Evolutionary conservation across 1,284 basidiomycete genomes (phyloP).

Genomic region (Malassezia slooffiae): DNA sequence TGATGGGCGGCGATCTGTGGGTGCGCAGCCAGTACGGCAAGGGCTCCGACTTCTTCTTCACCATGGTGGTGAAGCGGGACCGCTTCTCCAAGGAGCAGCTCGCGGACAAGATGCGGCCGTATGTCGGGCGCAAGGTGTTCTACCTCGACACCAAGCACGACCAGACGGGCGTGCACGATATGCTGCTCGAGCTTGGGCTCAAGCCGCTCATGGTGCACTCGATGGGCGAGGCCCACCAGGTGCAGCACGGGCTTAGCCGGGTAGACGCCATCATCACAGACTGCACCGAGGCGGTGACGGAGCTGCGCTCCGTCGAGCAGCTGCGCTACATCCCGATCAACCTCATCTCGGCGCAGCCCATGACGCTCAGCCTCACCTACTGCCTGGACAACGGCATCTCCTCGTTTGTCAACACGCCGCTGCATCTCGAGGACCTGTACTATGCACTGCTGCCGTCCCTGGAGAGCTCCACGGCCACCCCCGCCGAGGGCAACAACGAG

Average conservation of each 20-base stretch:
- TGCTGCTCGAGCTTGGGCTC: conserved; percentile 72
- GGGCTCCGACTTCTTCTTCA: conserved; percentile 95
- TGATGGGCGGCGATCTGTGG: conserved; percentile 99
- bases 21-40: conserved; percentile 79
- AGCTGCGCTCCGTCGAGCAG: conserved; percentile 81
- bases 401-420: conserved; percentile 81
- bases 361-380: conserved; percentile 48
- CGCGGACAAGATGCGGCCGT: conserved; percentile 41
- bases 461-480: conserved; percentile 78
- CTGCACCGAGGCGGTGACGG: conserved; percentile 71
- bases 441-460: conserved; percentile 86
- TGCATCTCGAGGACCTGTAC: conserved; percentile 74
- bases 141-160: conserved; percentile 80
- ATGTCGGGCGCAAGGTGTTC: conserved; percentile 53
- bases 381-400: conserved; percentile 81
- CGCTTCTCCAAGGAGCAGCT: conserved; percentile 32
- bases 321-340: conserved; percentile 93
- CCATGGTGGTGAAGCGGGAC: conserved; percentile 53
- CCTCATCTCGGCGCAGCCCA: conserved; percentile 57
- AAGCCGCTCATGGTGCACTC: conserved; percentile 67
- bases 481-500: conserved; percentile 64
- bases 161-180: conserved; percentile 62
- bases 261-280: conserved; percentile 95
- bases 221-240: conserved; percentile 59
- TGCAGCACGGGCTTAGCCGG: conserved; percentile 69